These are phyloP conservation scores for Aurantiochytrium sp. DNA, from an alignment of 108 stramenopile genomes.

Conservation along the genomic window DNA sequence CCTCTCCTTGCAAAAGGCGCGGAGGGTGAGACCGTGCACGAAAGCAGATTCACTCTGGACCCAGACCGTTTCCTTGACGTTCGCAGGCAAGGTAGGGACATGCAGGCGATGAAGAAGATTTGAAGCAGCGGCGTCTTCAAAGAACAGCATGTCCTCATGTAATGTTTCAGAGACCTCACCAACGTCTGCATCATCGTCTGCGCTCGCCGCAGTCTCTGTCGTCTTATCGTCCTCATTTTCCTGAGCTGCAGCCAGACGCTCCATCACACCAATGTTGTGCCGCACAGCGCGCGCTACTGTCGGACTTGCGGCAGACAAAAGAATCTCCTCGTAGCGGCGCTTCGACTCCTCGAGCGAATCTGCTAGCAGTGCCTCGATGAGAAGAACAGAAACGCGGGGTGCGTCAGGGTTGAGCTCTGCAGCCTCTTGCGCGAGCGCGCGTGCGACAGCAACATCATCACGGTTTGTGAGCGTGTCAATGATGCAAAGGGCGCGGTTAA, in stretches of 20 bases:
- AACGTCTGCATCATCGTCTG: not conserved
- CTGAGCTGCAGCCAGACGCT: not conserved
- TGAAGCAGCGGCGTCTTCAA: not conserved
- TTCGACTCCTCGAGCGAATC: not conserved
- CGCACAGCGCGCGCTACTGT: not conserved
- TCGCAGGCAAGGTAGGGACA: not conserved
- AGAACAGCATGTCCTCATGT: not conserved
- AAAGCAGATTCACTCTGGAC: not conserved
- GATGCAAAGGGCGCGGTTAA: not conserved
- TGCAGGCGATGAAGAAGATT: not conserved
- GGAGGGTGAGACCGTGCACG: not conserved
- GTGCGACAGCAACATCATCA: not conserved
- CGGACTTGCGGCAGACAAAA: not conserved
- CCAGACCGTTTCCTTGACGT: not conserved
- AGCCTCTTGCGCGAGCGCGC: not conserved
- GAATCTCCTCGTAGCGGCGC: not conserved
- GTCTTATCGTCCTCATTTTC: not conserved
- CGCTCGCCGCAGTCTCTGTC: not conserved
- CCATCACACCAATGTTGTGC: not conserved
- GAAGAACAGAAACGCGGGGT: not conserved
- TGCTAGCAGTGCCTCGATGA: not conserved
- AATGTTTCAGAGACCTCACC: not conserved
- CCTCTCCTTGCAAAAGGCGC: not conserved
- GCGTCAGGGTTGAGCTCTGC: not conserved
- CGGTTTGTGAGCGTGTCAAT: not conserved